These are phyloP conservation scores for Sporothrix brunneoviolacea DNA, from an alignment of 2,329 filamentous ascomycete species.

Conservation along the genomic window DNA sequence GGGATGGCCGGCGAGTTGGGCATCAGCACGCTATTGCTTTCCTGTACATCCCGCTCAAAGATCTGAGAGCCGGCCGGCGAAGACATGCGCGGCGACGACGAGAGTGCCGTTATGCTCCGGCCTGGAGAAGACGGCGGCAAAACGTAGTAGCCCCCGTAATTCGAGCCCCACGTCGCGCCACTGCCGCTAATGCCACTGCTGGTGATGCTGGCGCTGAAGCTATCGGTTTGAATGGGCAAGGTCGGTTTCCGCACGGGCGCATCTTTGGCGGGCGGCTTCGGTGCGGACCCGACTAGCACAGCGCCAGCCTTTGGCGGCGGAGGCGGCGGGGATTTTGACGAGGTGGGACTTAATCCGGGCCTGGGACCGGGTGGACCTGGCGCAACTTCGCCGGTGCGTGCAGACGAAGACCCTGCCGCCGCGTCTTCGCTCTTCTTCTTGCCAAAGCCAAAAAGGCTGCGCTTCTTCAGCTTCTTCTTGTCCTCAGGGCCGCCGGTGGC, in stretches of 20 bases:
- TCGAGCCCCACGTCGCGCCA: conserved; percentile 23
- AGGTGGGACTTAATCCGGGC: not conserved
- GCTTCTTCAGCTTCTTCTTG: conserved; percentile 29
- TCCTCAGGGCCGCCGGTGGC: conserved; percentile 18
- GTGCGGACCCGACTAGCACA: conserved; percentile 12
- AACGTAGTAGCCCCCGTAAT: conserved; percentile 25
- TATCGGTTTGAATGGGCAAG: conserved; percentile 29
- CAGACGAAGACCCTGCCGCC: not conserved
- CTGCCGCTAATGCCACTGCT: conserved; percentile 27
- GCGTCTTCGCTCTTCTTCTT: conserved; percentile 36
- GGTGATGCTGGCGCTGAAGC: conserved; percentile 33
- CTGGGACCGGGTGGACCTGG: too few species aligned
- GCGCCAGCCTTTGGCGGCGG: conserved; percentile 26
- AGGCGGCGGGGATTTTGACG: conserved; percentile 25
- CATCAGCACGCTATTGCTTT: conserved; percentile 40
- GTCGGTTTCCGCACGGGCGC: conserved; percentile 31
- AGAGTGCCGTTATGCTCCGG: conserved; percentile 44
- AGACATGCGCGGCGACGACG: conserved; percentile 65
- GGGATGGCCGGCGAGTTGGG: conserved; percentile 82
- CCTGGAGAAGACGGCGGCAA: conserved; percentile 59
- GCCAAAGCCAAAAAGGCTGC: conserved; percentile 26
- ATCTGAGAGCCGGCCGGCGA: conserved; percentile 77
- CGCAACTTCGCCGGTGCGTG: too few species aligned
- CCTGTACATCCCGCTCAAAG: conserved; percentile 93
- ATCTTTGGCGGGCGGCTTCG: conserved; percentile 22